Evolutionary conservation across 768 basidiomycete species (phyloP), one percentile per base, ranked within the genome.

Genomic region (Lanmaoa rubissima): DNA sequence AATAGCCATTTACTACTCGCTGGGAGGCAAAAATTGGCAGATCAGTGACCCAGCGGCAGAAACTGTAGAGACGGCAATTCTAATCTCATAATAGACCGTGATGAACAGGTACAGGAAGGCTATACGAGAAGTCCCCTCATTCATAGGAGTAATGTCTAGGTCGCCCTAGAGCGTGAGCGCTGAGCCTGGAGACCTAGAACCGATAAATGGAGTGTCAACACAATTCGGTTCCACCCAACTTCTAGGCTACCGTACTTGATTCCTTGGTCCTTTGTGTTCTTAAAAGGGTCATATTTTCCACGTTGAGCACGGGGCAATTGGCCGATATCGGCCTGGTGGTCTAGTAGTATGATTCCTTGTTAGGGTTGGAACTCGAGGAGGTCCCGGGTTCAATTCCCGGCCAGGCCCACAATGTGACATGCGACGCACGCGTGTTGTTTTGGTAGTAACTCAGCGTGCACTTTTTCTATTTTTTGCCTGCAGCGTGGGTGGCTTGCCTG

Each of bases 341-440:
- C 79, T 82, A 82, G 80, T 81, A 78, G 81, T 79, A 82, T 81
- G 81, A 82, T 81, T 81, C 81, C 79, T 81, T 79, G 78, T 82
- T 82, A 78, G 80, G 80, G 80, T 55, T 57, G 28, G 53, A 21
- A 24, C 34, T 65, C 73, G 85, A 86, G 86, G 86, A 88, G 87
- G 87, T 87, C 85, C 85, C 81, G 85, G 86, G 87, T 88, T 89
- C 86, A 87, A 88, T 87, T 87, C 86, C 85, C 85, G 82, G 85
- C 81, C 79, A 85, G 84, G 86, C 84, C 85, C 64, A 28, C 8
- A n/a, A n/a, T 24, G 21, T 24, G 21, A 24, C 21, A 24, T 24
- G 21, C 3, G 21, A 24, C 21, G 3, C 21, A 24, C 21, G 2
- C 28, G 5, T 16, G 36, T 48, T 50, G 26, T 59, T 54, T 57